Evolutionary conservation across 2,329 filamentous ascomycete species (phyloP).

Genomic region (Calonectria hawksworthii): DNA sequence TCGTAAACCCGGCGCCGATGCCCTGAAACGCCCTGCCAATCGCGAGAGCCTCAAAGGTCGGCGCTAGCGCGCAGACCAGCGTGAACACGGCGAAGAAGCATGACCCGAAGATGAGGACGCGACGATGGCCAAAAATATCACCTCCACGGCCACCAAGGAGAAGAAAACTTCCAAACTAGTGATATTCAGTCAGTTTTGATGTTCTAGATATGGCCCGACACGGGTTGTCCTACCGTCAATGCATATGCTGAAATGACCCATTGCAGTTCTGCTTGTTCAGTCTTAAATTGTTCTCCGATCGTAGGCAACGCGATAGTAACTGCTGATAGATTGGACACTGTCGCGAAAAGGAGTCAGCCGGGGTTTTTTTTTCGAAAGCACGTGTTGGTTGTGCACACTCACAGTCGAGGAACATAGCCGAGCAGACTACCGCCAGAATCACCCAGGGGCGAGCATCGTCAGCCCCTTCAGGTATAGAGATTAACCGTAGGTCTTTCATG

Average conservation of each 20-base stretch:
- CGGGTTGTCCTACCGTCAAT: background rate
- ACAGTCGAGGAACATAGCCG: background rate
- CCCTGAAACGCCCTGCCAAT: background rate
- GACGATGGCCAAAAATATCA: background rate
- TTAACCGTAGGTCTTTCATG: background rate
- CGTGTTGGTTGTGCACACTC: background rate
- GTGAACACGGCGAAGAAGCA: conserved; percentile 5
- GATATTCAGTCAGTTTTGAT: background rate
- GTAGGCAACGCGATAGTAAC: background rate
- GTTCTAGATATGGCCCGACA: no score
- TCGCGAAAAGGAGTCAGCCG: background rate
- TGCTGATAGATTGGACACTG: conserved; percentile 1
- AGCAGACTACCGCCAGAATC: background rate
- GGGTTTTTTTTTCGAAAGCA: no score
- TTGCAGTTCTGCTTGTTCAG: background rate
- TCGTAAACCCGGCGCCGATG: conserved; percentile 5
- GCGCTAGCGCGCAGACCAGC: background rate
- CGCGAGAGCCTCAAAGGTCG: background rate
- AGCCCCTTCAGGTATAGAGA: background rate
- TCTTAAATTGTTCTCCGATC: background rate
- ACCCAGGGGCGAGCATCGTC: background rate
- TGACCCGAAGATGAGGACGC: background rate
- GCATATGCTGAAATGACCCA: conserved; percentile 2
- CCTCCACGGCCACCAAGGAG: background rate
- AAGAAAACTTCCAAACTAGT: conserved; percentile 1